Base-by-base conservation (phyloP, 345 rosid species). In the Corchorus olitorius region DNA sequence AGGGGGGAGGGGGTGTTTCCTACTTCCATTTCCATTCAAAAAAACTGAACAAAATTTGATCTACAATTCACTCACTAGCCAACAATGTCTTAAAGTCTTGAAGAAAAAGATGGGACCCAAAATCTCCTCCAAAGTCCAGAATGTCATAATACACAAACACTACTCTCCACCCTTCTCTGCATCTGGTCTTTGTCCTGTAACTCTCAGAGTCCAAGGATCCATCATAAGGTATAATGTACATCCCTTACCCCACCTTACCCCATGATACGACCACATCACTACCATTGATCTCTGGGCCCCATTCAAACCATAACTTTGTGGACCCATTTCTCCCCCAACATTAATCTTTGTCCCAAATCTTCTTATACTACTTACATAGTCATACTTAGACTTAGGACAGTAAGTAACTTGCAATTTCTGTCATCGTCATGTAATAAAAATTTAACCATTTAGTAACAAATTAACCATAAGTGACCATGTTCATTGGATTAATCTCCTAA, bases 61-160 rank as follows among this genome's bases (percentile, higher is more conserved):
- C 50, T 66, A 43, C 27, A 27, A 27, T 27, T 27, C 27, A 52
- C 49, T 45, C 79, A 70, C 43, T 6, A 73, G 37, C 46, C 19
- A 52, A 74, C 59, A 72, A 56, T 62, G 77, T 48, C 54, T n/a
- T 48, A 6, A 6, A 54, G 64, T 0, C 13, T 6, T 4, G 27
- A 27, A 27, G 27, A 27, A 0, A 7, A 13, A 39, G 46, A 1
- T 79, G 80, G 86, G 84, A 27, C 78, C 86, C 72, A 70, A 63
- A 22, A 59, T 46, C 48, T 48, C 67, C 58, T 54, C 34, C 27
- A 16, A 16, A 77, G 81, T 84, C 84, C 46, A 62, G 45, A 63
- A 78, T 74, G 61, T 60, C 69, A 87, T 83, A 9, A 85, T 77
- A 67, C 19, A 56, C 80, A 15, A 72, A 58, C 79, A 53, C 81